phyloP scores from a whole-genome alignment of 2,329 filamentous ascomycete species.

The Mycosphaerella sp. region DNA sequence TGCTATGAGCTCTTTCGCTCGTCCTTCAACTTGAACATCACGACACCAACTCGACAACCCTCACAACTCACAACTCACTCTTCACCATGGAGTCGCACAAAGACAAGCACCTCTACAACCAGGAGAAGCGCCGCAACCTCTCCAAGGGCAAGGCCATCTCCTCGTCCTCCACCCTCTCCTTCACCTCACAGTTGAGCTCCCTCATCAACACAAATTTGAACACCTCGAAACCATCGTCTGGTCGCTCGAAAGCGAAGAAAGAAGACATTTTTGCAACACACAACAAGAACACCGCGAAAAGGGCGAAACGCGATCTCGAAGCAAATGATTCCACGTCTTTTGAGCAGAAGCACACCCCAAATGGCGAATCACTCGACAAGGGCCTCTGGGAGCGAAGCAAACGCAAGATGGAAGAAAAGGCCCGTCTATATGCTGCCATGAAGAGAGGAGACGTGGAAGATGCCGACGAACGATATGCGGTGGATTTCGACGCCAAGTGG shows the following conservation, averaged over 20 bases:
- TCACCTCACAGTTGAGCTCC: constrained; percentile 79
- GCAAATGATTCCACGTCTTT: constrained; percentile 49
- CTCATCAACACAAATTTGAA: constrained; percentile 56
- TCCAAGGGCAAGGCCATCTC: constrained; percentile 57
- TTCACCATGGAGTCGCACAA: constrained; percentile 16
- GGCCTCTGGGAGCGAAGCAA: constrained; percentile 59
- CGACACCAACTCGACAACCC: background rate
- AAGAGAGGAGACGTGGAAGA: constrained; percentile 74
- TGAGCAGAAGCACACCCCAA: constrained; percentile 57
- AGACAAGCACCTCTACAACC: constrained; percentile 19
- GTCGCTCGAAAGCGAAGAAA: constrained; percentile 56
- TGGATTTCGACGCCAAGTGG: constrained; percentile 98
- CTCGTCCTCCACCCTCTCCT: constrained; percentile 68
- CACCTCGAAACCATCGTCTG: constrained; percentile 33
- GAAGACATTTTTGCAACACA: constrained; percentile 62
- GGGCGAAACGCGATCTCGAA: constrained; percentile 55
- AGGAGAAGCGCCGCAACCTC: constrained; percentile 48
- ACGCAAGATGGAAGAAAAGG: constrained; percentile 84
- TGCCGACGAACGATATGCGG: constrained; percentile 57
- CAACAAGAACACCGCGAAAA: constrained; percentile 57
- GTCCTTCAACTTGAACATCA: background rate
- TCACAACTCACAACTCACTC: background rate
- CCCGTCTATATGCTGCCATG: constrained; percentile 78
- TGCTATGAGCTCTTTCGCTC: background rate
- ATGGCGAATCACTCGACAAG: constrained; percentile 56